These are phyloP conservation scores for Neonectria faginata DNA, from an alignment of 2,329 filamentous ascomycete genomes.

Conservation along the genomic window DNA sequence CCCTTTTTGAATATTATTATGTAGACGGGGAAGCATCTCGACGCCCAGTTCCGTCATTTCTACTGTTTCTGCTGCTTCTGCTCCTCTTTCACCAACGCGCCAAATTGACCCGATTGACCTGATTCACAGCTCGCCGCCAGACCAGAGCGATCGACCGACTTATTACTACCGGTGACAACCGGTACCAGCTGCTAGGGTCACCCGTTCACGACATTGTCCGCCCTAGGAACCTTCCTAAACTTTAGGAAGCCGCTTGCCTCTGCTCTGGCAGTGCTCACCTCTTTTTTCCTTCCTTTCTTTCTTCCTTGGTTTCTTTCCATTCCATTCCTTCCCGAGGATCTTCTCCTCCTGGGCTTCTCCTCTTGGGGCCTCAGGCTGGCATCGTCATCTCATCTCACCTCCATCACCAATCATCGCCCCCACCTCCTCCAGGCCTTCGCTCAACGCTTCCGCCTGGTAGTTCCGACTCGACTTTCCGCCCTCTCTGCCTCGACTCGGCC, in stretches of 20 bases:
- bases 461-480: slow-evolving; percentile 2
- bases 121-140: slow-evolving; percentile 5
- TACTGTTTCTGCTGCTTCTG: not conserved
- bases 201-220: slow-evolving; percentile 6
- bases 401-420: slow-evolving; percentile 1
- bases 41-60: slow-evolving; percentile 8
- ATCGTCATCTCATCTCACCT: not conserved
- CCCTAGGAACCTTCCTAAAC: not conserved
- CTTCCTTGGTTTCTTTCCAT: not conserved
- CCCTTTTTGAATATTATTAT: slow-evolving; percentile 11
- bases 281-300: not conserved
- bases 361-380: not conserved
- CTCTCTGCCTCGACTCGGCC: slow-evolving; percentile 2
- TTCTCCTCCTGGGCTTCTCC: not conserved
- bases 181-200: not conserved
- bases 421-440: too few relatives aligned
- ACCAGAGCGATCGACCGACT: not conserved
- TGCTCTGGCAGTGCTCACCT: not conserved
- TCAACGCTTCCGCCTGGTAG: too few relatives aligned
- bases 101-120: not conserved
- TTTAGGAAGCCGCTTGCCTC: not conserved
- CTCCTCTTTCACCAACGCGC: slow-evolving; percentile 3
- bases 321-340: not conserved
- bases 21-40: slow-evolving; percentile 16
- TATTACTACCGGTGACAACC: not conserved